Evolutionary conservation across 805 yeast genomes (phyloP), one percentile per base, ranked within the genome.

Genomic region (Scheffersomyces lignosus): DNA sequence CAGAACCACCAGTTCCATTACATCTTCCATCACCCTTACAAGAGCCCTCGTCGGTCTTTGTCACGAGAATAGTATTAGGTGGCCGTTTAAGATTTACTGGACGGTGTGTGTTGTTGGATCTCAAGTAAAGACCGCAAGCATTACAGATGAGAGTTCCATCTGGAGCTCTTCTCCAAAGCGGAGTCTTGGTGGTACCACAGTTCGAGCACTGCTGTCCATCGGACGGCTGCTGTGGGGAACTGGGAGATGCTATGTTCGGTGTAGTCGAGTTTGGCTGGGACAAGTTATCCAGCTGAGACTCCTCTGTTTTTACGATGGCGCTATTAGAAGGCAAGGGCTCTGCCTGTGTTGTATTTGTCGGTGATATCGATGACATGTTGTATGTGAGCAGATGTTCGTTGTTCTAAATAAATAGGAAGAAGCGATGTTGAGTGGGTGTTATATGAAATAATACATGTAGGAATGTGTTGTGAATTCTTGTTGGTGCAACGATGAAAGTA

Each of bases 1-100:
- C 71, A 2, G 88, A 62, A 1, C 96, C 96, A 4, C 96, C 96
- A 3, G 90, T 86, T 3, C 96, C 96, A 51, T 87, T 86, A 58
- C 96, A 87, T 41, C 80, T 72, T 4, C 95, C 89, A 46, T 80
- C 82, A 2, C 90, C 90, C 24, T 80, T 75, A 49, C 90, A 83
- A 4, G 81, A 69, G 2, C 88, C 89, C 27, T 55, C 64, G 18
- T 65, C 62, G n/a, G 46, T 54, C 27, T 62, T 57, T 9, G 62
- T 52, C n/a, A 77, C 51, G 3, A 70, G 49, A 1, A 77, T 70
- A 14, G 74, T 63, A 42, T 68, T 71, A 3, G 81, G 80, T 1
- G 81, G 79, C 33, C 81, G 65, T 49, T 80, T 80, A 49, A 81
- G 63, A 48, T 80, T 74, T 10, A 79, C 78, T 0, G 91, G 91